phyloP scores from a whole-genome alignment of 192 early-diverging fungal genomes.

The Spizellomyces sp. region DNA sequence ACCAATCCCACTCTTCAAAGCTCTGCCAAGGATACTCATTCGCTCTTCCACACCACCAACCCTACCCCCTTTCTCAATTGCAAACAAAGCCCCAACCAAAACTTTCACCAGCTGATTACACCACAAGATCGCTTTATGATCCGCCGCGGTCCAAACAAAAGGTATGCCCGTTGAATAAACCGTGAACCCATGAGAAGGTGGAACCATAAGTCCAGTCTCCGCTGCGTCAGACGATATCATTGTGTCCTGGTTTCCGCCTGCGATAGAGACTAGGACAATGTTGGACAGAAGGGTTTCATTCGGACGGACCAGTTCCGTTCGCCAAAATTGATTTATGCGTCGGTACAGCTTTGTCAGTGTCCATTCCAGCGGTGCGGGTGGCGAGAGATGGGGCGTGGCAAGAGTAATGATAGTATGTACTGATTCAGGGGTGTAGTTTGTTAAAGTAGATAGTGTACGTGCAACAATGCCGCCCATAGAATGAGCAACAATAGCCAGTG shows the following conservation, averaged over 20 bases:
- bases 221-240: conserved; percentile 81
- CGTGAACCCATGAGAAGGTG: conserved; percentile 70
- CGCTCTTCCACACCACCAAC: too few species aligned
- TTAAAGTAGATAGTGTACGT: conserved; percentile 68
- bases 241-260: conserved; percentile 85
- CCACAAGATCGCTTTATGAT: conserved; percentile 89
- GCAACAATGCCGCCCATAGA: conserved; percentile 99
- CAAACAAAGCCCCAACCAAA: too few species aligned
- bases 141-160: conserved; percentile 83
- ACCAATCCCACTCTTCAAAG: too few species aligned
- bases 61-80: too few species aligned
- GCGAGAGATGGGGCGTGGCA: conserved; percentile 81
- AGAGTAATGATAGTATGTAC: conserved; percentile 85
- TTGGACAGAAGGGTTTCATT: conserved; percentile 18
- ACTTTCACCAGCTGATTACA: conserved; percentile 76
- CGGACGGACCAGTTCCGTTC: conserved; percentile 16
- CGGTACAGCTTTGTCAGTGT: conserved; percentile 65
- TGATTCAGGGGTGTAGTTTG: conserved; percentile 69
- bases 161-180: conserved; percentile 78
- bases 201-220: conserved; percentile 67
- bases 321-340: conserved; percentile 73
- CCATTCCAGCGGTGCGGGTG: conserved; percentile 74
- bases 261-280: conserved; percentile 82
- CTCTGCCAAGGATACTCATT: too few species aligned
- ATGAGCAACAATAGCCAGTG: conserved; percentile 89